Evolutionary conservation across 768 basidiomycete genomes (phyloP), one percentile per base, ranked within the genome.

Genomic region (Amanita rimosa): DNA sequence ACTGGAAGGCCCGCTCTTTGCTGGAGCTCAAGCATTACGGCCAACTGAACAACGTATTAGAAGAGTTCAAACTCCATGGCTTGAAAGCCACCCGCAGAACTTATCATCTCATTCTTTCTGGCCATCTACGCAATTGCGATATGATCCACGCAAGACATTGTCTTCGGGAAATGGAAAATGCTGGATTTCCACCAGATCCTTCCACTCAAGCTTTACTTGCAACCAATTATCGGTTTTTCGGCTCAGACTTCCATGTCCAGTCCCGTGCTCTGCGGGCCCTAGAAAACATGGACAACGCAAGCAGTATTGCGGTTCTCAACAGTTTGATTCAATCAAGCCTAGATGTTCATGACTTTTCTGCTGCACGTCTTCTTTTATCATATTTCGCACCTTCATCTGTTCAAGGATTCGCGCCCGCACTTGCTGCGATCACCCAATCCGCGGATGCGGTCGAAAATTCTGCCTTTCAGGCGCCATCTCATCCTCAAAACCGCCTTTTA

Each of bases 51-150:
- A 59, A 57, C 35, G 66, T 75, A 2, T 61, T 83, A 38, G 58
- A 67, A 22, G 71, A 80, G 46, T 88, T 82, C 65, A 56, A 65
- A 44, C 57, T 58, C 22, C 64, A 70, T 43, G 58, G 66, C 1
- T 53, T 82, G 26, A 53, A 55, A 9, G 83, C 83, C 14, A 74
- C 69, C 40, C 71, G 76, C 35, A 70, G 77, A 54, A 86, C 86
- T 3, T 89, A 74, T 59, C 83, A 87, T 55, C 68, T 83, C 13
- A 68, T 88, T 34, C 64, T 89, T 10, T 71, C 76, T 9, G 83
- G 79, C 26, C 74, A 81, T 59, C 67, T 90, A 49, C 81, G 76
- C 57, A 88, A 89, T 59, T 68, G 72, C 61, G 73, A 87, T 59
- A 60, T 89, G 39, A 55, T 60, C 49, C 69, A 70, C 35, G 83